Conservation (phyloP, 257 asterid species). For the Solanum pimpinellifolium region DNA sequence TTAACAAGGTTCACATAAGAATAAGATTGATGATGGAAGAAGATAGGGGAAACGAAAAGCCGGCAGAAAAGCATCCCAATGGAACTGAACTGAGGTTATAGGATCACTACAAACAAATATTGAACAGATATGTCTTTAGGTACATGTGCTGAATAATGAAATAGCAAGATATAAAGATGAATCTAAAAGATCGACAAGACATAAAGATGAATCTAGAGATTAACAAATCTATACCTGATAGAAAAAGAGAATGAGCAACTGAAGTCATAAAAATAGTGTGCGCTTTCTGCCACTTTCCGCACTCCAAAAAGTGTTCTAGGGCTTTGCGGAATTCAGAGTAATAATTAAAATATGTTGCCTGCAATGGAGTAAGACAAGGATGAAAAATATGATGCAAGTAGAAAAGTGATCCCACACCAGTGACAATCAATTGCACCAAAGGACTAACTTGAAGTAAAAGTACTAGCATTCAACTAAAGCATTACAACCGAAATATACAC, state of each 20-base stretch:
- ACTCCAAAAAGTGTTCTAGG: slow-evolving; percentile 69
- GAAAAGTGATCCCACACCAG: background rate
- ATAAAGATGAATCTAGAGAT: background rate
- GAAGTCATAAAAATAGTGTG: slow-evolving; percentile 74
- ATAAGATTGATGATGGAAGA: background rate
- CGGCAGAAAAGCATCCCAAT: background rate
- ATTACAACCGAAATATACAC: background rate
- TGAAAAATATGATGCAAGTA: slow-evolving; percentile 12
- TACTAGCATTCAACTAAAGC: background rate
- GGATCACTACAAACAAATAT: background rate
- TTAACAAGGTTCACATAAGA: background rate
- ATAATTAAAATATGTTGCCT: slow-evolving; percentile 81
- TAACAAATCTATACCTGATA: slow-evolving; percentile 41
- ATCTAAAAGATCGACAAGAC: background rate
- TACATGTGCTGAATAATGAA: background rate
- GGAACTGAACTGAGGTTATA: background rate
- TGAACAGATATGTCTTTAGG: background rate
- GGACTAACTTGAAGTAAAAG: background rate
- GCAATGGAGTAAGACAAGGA: slow-evolving; percentile 17
- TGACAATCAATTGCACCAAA: slow-evolving; percentile 1
- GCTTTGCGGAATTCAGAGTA: slow-evolving; percentile 65
- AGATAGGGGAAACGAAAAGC: background rate
- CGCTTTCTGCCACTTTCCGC: slow-evolving; percentile 88
- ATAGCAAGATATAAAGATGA: background rate
- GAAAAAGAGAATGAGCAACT: slow-evolving; percentile 72